Conservation (phyloP, 441 rosid genomes). For the Euphorbia celastroides region DNA sequence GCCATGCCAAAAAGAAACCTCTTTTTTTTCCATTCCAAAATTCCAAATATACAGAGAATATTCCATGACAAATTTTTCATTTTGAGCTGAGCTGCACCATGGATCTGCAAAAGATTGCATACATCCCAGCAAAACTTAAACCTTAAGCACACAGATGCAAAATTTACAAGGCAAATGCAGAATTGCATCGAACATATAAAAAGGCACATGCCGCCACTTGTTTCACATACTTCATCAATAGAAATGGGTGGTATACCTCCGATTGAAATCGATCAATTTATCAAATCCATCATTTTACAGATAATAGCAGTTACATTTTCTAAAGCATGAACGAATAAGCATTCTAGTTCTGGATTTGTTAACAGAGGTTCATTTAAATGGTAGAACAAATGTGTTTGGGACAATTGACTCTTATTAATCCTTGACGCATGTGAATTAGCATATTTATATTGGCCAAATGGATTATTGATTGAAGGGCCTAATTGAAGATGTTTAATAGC, state of each 20-base stretch:
- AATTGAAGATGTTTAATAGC: background rate
- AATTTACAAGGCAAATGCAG: background rate
- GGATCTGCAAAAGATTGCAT: background rate
- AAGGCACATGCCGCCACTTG: background rate
- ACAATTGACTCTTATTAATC: background rate
- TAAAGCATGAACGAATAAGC: too few species aligned
- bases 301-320: background rate
- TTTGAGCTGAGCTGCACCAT: background rate
- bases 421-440: too few species aligned
- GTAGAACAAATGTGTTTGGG: background rate
- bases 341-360: background rate
- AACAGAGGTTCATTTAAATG: background rate
- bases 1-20: background rate
- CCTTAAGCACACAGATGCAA: background rate
- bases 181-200: background rate
- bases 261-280: background rate
- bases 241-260: background rate
- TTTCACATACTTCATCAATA: background rate
- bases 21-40: background rate
- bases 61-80: background rate
- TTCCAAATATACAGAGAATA: background rate
- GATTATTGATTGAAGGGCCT: background rate
- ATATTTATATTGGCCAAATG: background rate
- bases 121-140: background rate
- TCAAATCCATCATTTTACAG: background rate